These are phyloP conservation scores for Copromyces sp. DNA, from an alignment of 495 filamentous ascomycete species.

Conservation along the genomic window DNA sequence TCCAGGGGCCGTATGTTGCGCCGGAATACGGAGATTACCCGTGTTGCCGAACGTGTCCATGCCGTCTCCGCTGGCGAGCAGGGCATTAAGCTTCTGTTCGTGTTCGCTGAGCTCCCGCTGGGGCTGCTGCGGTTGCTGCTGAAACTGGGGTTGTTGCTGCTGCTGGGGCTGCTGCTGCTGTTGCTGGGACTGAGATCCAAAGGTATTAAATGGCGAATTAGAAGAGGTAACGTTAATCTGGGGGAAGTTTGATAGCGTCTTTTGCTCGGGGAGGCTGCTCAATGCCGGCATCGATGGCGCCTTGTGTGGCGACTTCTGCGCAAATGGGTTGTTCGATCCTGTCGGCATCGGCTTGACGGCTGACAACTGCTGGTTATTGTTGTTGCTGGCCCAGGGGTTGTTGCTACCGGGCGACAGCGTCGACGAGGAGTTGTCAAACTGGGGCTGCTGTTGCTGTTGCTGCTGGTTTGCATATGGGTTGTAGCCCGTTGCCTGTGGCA, in stretches of 20 bases:
- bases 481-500: conserved; percentile 67
- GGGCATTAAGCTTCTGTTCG: conserved; percentile 78
- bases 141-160: conserved; percentile 27
- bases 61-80: conserved; percentile 78
- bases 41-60: conserved; percentile 96
- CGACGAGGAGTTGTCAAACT: conserved; percentile 39
- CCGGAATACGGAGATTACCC: conserved; percentile 86
- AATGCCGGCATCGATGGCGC: conserved; percentile 51
- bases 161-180: conserved; percentile 14
- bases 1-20: conserved; percentile 93
- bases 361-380: conserved; percentile 31
- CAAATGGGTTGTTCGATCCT: conserved; percentile 96
- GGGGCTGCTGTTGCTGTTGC: conserved; percentile 38
- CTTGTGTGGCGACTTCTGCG: conserved; percentile 41
- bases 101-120: conserved; percentile 59
- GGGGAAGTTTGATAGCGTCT: conserved; percentile 44
- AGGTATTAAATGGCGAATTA: conserved; percentile 2
- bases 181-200: conserved; percentile 20
- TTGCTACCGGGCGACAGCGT: conserved; percentile 64
- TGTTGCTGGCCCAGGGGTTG: conserved; percentile 64
- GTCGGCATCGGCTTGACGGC: conserved; percentile 56
- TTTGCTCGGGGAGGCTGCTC: conserved; percentile 61
- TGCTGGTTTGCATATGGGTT: conserved; percentile 61
- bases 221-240: conserved; percentile 5
- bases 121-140: conserved; percentile 32